phyloP scores from a whole-genome alignment of 2,329 filamentous ascomycete genomes.

The Claviceps sp. region DNA sequence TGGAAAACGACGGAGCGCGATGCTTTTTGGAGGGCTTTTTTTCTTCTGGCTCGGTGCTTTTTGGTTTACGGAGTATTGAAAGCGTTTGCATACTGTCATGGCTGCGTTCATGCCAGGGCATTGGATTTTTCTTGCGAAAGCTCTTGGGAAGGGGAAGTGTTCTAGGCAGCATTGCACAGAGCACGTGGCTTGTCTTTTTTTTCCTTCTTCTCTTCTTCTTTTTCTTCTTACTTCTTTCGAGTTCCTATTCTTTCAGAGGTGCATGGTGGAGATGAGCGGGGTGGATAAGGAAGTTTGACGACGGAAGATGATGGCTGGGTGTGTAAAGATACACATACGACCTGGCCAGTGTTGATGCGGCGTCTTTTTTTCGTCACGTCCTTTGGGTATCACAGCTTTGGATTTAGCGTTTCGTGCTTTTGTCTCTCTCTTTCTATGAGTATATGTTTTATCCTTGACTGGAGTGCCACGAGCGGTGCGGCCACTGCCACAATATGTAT shows the following conservation, averaged over 20 bases:
- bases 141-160: neutral
- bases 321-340: too few species aligned
- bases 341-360: too few species aligned
- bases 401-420: neutral
- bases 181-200: neutral
- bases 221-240: conserved; percentile 2
- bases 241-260: conserved; percentile 10
- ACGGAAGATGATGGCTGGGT: too few species aligned
- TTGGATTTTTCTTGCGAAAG: neutral
- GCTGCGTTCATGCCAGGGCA: conserved; percentile 1
- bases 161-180: neutral
- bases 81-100: neutral
- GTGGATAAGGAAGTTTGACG: too few species aligned
- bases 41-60: too few species aligned
- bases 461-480: neutral
- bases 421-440: neutral
- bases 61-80: too few species aligned
- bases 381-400: neutral
- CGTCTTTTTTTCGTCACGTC: conserved; percentile 6
- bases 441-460: neutral
- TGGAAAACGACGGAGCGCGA: too few species aligned
- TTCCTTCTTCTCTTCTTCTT: neutral
- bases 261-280: too few species aligned
- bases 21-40: too few species aligned
- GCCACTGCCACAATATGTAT: too few species aligned